These are phyloP conservation scores for Eucommia ulmoides DNA, from an alignment of 257 asterid species.

Conservation along the genomic window DNA sequence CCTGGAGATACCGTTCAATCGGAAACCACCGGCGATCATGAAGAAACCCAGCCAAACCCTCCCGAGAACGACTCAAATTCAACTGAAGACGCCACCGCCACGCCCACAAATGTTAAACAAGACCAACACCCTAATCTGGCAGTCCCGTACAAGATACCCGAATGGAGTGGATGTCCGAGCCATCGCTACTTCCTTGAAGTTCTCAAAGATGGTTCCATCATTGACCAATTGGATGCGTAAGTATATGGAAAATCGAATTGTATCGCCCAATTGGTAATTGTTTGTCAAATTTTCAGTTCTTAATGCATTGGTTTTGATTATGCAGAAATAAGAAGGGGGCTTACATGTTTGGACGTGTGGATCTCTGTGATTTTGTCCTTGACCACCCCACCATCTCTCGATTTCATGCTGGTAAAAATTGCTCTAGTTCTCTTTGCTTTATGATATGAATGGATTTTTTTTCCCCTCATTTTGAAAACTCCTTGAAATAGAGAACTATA, in stretches of 20 bases:
- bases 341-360: constrained; percentile 97
- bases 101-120: constrained; percentile 8
- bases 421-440: constrained; percentile 4
- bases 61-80: constrained; percentile 9
- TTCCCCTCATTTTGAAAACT: no score
- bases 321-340: constrained; percentile 87
- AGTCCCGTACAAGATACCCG: constrained; percentile 32
- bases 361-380: constrained; percentile 80
- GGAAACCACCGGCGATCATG: constrained; percentile 11
- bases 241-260: no score
- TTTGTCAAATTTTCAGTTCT: neutral
- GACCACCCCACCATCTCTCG: constrained; percentile 96
- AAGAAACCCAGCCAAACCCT: constrained; percentile 15
- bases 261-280: no score
- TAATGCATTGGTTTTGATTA: constrained; percentile 5
- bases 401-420: constrained; percentile 77
- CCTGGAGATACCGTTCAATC: constrained; percentile 7
- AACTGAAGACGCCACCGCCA: constrained; percentile 9
- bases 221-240: constrained; percentile 63
- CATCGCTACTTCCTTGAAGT: constrained; percentile 61
- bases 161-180: constrained; percentile 71
- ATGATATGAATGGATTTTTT: no score
- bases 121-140: neutral
- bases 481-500: no score
- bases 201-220: constrained; percentile 75